Percentiles rank a stretch among this genome's conserved stretches.
Conservation (phyloP, 129 eudicot genomes). For the Pseudognaphalium luteoalbum region DNA sequence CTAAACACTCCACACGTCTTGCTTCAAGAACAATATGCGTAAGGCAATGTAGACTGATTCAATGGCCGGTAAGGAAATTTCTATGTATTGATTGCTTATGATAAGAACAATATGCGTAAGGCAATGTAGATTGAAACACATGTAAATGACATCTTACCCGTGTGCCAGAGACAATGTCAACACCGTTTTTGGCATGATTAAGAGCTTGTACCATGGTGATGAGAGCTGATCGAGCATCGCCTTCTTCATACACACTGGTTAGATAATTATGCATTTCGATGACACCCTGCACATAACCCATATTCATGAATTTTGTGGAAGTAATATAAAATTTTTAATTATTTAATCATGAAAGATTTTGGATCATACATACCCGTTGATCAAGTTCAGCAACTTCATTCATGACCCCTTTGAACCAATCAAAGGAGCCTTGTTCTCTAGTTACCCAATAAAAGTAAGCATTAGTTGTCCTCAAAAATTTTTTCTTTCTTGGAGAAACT, state of each 20-base stretch:
- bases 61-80: neutral
- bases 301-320: neutral
- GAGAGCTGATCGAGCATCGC: constrained; percentile 96
- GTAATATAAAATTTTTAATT: neutral
- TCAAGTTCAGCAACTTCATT: constrained; percentile 95
- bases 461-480: constrained; percentile 72
- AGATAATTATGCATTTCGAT: constrained; percentile 97
- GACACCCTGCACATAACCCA: constrained; percentile 61
- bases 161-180: constrained; percentile 95
- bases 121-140: no score
- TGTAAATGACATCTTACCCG: constrained; percentile 49
- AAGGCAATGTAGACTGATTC: neutral
- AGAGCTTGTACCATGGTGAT: constrained; percentile 99
- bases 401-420: constrained; percentile 99
- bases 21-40: neutral
- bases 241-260: constrained; percentile 97
- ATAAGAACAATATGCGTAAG: no score
- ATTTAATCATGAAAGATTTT: neutral
- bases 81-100: neutral
- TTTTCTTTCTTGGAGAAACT: constrained; percentile 56
- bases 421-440: constrained; percentile 97
- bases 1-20: neutral
- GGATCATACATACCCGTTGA: constrained; percentile 61
- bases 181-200: constrained; percentile 98
- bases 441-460: constrained; percentile 99